Base-by-base conservation (phyloP, 805 yeast species). In the Saturnispora bothae region DNA sequence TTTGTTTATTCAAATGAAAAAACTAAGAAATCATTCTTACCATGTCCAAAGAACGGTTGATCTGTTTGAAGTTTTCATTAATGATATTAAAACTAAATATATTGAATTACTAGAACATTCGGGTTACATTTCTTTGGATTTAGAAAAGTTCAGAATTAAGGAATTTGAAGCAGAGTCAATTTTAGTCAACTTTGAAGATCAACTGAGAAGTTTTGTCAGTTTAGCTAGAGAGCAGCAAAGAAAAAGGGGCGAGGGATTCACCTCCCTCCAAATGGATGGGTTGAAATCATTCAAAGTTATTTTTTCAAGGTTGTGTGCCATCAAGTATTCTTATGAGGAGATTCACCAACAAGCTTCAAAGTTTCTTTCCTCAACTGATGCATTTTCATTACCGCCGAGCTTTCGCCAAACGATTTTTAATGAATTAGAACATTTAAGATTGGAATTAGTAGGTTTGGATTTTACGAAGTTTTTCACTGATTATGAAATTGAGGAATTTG, bases 141-240 rank as follows among this genome's bases (percentile, higher is more conserved):
- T 26, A 14, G 27, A 25, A 18, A 4, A 4, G 9, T 37, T 31
- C 1, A 31, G 49, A 1, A 53, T 55, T 1, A 45, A 71, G 0
- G 46, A 53, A 2, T 41, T 51, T 0, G 50, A 68, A 1, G 64
- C 77, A 23, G 57, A 53, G 2, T 55, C 20, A 9, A 26, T 37
- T 19, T 14, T 31, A 28, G 6, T 15, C 10, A 19, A 66, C 1
- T 72, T 88, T 64, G 94, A 84, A 27, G 67, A 64, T 20, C 69
- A 71, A 29, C 52, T 76, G 9, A 76, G 78, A 49, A 83, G 76
- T 39, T 73, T 78, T 59, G 71, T 76, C 2, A 69, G 73, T 36
- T 52, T 81, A 31, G 72, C 84, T 0, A 68, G 96, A 40, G 96
- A 88, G 43, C 56, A 82, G 3, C 63, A 83, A 29, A 64, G 96